Percentiles rank a stretch among this genome's conserved stretches.
These are phyloP conservation scores for Verticillium dahliae DNA, from an alignment of 2,329 filamentous ascomycete species.

Conservation along the genomic window DNA sequence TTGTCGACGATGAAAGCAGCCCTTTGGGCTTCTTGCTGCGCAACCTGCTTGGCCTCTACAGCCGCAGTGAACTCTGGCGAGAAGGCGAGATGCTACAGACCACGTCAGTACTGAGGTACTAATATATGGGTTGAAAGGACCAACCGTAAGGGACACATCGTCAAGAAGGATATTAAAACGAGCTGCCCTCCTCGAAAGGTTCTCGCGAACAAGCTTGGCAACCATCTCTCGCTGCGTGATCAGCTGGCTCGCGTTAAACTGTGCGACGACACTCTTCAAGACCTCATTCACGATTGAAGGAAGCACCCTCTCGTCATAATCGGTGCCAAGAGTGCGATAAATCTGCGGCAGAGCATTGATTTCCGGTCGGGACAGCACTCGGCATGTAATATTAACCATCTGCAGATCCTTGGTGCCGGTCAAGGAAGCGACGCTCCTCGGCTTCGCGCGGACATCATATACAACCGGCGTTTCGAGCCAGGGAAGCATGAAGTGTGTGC, in stretches of 20 bases:
- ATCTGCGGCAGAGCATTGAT: slow-evolving; percentile 90
- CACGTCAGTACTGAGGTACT: slow-evolving; percentile 14
- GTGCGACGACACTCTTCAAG: slow-evolving; percentile 94
- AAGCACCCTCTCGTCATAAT: slow-evolving; percentile 95
- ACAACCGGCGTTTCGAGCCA: slow-evolving; percentile 97
- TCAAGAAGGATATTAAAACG: slow-evolving; percentile 97
- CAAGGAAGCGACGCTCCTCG: slow-evolving; percentile 90
- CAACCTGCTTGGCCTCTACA: slow-evolving; percentile 68
- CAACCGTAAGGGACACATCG: slow-evolving; percentile 91
- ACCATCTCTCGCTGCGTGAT: slow-evolving; percentile 99
- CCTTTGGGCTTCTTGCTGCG: slow-evolving; percentile 89
- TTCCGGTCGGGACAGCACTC: slow-evolving; percentile 89
- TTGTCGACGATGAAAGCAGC: slow-evolving; percentile 98
- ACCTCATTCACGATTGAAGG: slow-evolving; percentile 99
- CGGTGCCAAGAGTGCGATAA: slow-evolving; percentile 88
- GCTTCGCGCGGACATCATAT: slow-evolving; percentile 97
- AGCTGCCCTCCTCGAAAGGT: slow-evolving; percentile 82
- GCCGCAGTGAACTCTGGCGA: slow-evolving; percentile 69
- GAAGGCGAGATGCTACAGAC: slow-evolving; percentile 58
- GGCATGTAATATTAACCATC: slow-evolving; percentile 99
- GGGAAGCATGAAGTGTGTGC: slow-evolving; percentile 87
- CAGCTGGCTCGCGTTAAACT: slow-evolving; percentile 97
- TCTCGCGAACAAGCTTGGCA: slow-evolving; percentile 83
- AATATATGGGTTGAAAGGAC: slow-evolving; percentile 15
- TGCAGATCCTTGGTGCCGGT: slow-evolving; percentile 98